phyloP scores from a whole-genome alignment of 148 eudicot species.

The Arctostaphylos glauca region DNA sequence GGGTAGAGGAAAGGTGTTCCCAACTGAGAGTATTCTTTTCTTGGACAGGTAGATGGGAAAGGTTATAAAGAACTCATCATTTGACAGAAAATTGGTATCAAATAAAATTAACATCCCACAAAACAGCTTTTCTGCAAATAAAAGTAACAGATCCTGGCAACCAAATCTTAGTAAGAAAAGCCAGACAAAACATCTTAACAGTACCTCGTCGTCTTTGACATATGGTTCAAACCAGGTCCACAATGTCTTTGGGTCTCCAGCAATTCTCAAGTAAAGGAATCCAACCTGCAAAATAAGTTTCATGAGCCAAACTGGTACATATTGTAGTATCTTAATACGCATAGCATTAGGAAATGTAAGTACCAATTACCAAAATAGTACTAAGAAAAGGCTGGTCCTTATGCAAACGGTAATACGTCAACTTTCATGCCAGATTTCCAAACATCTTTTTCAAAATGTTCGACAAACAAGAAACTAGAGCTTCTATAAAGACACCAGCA shows the following conservation, averaged over 20 bases:
- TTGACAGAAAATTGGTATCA: not conserved
- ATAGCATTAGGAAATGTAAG: not conserved
- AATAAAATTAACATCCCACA: not conserved
- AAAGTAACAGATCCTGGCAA: not conserved
- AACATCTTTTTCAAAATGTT: conserved; percentile 3
- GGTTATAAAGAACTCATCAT: not conserved
- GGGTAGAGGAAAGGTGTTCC: not conserved
- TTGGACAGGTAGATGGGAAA: not conserved
- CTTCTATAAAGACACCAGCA: not conserved
- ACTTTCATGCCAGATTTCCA: not conserved
- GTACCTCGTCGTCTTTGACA: conserved; percentile 90
- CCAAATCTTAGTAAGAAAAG: not conserved
- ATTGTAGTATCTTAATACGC: not conserved
- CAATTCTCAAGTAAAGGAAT: conserved; percentile 87
- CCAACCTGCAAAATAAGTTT: conserved; percentile 66
- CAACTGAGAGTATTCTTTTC: not conserved
- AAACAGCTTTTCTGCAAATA: not conserved
- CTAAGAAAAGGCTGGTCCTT: not conserved
- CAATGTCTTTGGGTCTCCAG: conserved; percentile 82
- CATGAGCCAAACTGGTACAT: not conserved
- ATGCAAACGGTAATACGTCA: not conserved
- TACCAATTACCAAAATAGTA: not conserved
- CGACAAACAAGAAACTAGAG: conserved; percentile 6
- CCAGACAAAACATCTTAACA: conserved; percentile 1
- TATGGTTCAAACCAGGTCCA: conserved; percentile 97